Evolutionary conservation across 768 basidiomycete species (phyloP), one percentile per base, ranked within the genome.

Genomic region (Lactifluus echinatus): DNA sequence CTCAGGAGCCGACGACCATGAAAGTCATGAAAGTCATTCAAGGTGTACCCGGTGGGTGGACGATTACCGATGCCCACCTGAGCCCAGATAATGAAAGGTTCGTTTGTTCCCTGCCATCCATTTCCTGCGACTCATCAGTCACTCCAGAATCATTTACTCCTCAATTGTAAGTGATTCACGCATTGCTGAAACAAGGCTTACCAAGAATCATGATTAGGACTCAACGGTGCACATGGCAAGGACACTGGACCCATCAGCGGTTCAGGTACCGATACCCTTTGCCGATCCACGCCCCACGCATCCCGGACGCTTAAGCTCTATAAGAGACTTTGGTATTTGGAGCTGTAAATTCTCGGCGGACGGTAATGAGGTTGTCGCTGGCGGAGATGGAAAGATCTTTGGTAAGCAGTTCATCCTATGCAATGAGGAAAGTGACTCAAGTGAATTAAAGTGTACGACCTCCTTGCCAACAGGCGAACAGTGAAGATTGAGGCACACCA

Each of bases 331-430:
- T 57, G 82, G 88, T 47, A 89, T 98, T 53, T 99, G 90, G 85
- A 92, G 89, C 61, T 93, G 95, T 67, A 82, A 89, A 42, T 98
- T 98, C 69, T 97, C 93, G 34, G 92, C 94, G 7, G 95, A 98
- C 65, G 94, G 93, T 0, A 90, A 87, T 46, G 96, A 99, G 70
- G 84, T 98, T 19, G 81, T 99, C 43, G 95, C 95, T 28, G 95
- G 95, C 12, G 93, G 91, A 2, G 84, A 80, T 37, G 88, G 89
- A 8, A 83, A 85, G 36, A 82, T 90, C 26, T 89, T 88, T 65
- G 87, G 87, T 82, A 66, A 47, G 65, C 28, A 23, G 17, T 24
- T n/a, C 28, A 26, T 24, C 42, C 11, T 17, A 19, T 11, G 14
- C 8, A 21, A 17, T 7, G 45, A 15, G 33, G 26, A 12, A 28